These are phyloP conservation scores for Xylariaceae sp. DNA, from an alignment of 2,329 filamentous ascomycete genomes.

Conservation along the genomic window DNA sequence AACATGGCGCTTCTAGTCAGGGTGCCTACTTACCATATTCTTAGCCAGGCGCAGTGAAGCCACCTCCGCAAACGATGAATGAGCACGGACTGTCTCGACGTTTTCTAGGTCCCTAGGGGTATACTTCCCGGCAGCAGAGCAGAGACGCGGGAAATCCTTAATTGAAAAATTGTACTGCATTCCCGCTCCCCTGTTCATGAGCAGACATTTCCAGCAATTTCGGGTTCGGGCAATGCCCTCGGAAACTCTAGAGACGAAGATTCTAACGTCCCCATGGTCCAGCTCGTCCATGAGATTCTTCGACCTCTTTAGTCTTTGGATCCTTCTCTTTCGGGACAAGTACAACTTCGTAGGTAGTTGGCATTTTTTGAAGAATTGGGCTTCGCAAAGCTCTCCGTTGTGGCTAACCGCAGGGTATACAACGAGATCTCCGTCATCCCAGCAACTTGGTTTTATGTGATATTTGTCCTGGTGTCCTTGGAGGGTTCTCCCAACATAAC, in stretches of 20 bases:
- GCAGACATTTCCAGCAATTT: too few species aligned
- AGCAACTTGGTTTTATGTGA: background rate
- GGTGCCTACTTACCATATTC: too few species aligned
- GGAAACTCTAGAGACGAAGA: conserved; percentile 8
- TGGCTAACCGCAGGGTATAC: conserved; percentile 7
- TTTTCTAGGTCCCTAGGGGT: too few species aligned
- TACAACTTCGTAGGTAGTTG: conserved; percentile 8
- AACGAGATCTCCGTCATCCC: conserved; percentile 10
- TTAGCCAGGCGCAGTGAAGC: too few species aligned
- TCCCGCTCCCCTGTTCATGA: too few species aligned
- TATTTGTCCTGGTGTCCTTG: background rate
- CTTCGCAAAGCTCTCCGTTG: conserved; percentile 4
- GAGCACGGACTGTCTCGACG: too few species aligned
- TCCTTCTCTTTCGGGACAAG: conserved; percentile 10
- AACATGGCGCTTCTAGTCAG: too few species aligned
- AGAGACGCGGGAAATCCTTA: too few species aligned
- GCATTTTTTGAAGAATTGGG: conserved; percentile 14
- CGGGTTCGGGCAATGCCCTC: too few species aligned
- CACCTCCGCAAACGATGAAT: too few species aligned
- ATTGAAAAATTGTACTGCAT: too few species aligned
- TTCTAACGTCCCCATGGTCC: background rate
- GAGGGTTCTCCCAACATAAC: background rate
- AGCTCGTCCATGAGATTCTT: conserved; percentile 11
- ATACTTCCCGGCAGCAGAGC: too few species aligned
- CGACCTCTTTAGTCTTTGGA: conserved; percentile 9